Evolutionary conservation across 140 eudicot genomes (phyloP), one percentile per base, ranked within the genome.

Genomic region (Ambrosia hybrid): DNA sequence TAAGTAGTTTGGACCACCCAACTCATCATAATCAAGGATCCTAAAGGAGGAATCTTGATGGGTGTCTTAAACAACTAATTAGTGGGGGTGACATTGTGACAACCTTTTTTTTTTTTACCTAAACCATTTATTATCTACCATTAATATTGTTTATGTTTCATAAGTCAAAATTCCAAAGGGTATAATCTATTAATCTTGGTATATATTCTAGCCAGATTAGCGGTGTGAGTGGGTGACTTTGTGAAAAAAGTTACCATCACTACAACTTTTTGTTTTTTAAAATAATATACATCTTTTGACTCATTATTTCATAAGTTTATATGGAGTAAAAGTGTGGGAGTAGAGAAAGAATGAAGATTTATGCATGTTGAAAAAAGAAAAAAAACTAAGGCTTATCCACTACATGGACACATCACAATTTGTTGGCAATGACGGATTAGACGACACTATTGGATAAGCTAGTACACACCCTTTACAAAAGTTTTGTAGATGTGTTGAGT

Each of bases 1-100:
- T 13, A 73, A 48, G 43, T 73, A 48, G 61, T 76, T 64, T 71
- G 85, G 80, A 74, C 80, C 84, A 68, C 73, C 80, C 80, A 80
- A 75, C 76, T 74, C 80, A 63, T 41, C 73, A 45, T 63, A 78
- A 72, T 71, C 77, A 78, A 53, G 68, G 21, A 77, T 69, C 66
- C 34, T 5, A 62, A 51, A 53, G 63, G 53, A 78, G 73, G 67
- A 78, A 78, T 78, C 75, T 76, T 68, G 69, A 71, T 72, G 70
- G 70, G 56, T 72, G 83, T 78, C 74, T 68, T 68, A 58, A 68
- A 62, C 64, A 65, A 72, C 61, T 65, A 65, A 56, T 56, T 78
- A 72, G 70, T 78, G 82, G 73, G 69, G 17, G 30, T 21, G 30
- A 21, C 30, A 21, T 21, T 21, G 30, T 72, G 81, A 34, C 82